Evolutionary conservation across 1,139 yeast species (phyloP), one percentile per base, ranked within the genome.

Genomic region (Taphrina wiesneri): DNA sequence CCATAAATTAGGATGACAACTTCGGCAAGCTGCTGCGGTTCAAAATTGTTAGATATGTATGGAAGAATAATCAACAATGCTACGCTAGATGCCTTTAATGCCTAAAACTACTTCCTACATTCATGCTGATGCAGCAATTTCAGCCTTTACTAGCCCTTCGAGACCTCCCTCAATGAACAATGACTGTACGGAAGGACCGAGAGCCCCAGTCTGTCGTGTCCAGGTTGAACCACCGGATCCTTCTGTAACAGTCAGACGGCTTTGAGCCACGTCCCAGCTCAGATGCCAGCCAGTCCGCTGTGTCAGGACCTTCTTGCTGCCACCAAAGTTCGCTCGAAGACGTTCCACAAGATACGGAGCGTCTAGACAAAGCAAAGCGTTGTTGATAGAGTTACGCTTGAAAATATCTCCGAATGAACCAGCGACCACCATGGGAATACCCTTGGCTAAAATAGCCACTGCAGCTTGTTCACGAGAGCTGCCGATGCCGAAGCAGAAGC

Each of bases 401-500:
- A 93, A 93, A 73, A 92, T 95, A 80, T 95, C 95, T 73, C 98
- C 97, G 75, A 93, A 93, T 0, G 99, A 93, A 51, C 99, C 99
- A 23, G 97, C 90, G 70, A 95, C 96, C 23, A 93, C 96, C 71
- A 93, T 81, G 71, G 86, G 85, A 84, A 93, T 90, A 68, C 93
- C 98, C 73, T 96, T 85, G 46, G 99, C 98, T 70, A 95, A 82
- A 69, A 95, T 88, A 54, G 96, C 92, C 32, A 99, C 93, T 46
- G 99, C 99, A 1, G 99, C 99, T 79, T 93, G 99, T 77, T 93
- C 99, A 79, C 99, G 86, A n/a, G 97, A 90, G 4, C 98, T 91
- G 54, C 99, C 99, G 21, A 98, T 92, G 72, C 99, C 99, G 75
- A 93, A 93, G 76, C 95, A 95, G 81, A 80, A 95, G 23, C 99